These are phyloP conservation scores for Butyriboletus loyo DNA, from an alignment of 768 basidiomycete species.

Conservation along the genomic window DNA sequence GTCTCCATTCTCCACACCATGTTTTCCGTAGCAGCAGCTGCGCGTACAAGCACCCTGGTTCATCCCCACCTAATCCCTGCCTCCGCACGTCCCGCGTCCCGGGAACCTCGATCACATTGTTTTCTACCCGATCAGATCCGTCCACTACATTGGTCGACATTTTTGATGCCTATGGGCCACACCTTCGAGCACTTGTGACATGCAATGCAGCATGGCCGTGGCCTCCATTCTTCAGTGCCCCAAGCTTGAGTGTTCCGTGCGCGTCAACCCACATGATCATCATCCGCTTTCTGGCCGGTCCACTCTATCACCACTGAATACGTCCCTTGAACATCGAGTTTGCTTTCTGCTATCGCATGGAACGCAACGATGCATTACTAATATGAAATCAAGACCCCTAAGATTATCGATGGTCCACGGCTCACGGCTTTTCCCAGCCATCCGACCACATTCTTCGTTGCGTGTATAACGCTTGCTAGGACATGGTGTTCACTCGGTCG, in stretches of 20 bases:
- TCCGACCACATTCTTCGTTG: conserved; percentile 10
- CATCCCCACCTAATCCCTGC: conserved; percentile 12
- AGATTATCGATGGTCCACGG: conserved; percentile 21
- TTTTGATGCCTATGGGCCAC: conserved; percentile 10
- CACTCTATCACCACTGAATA: conserved; percentile 23
- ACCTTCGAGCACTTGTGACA: conserved; percentile 6
- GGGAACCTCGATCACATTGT: background rate
- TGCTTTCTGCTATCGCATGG: conserved; percentile 14
- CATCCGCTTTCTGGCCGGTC: conserved; percentile 2
- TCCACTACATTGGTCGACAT: background rate
- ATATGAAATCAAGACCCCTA: conserved; percentile 30
- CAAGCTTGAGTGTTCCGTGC: background rate
- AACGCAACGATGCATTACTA: conserved; percentile 16
- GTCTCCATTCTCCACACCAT: conserved; percentile 16
- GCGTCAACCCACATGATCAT: conserved; percentile 10
- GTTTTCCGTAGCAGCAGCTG: conserved; percentile 12
- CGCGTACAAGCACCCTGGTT: conserved; percentile 5
- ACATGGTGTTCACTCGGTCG: conserved; percentile 1
- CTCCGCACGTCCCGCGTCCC: background rate
- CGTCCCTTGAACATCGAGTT: conserved; percentile 6
- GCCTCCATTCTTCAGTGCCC: conserved; percentile 12
- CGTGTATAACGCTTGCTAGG: conserved; percentile 2
- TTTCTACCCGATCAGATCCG: conserved; percentile 18
- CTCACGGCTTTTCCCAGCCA: conserved; percentile 5
- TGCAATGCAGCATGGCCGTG: conserved; percentile 11